A percentile compares a stretch with the other conserved stretches of the same genome.
phyloP scores from a whole-genome alignment of 345 rosid species.

The Combretum micranthum region DNA sequence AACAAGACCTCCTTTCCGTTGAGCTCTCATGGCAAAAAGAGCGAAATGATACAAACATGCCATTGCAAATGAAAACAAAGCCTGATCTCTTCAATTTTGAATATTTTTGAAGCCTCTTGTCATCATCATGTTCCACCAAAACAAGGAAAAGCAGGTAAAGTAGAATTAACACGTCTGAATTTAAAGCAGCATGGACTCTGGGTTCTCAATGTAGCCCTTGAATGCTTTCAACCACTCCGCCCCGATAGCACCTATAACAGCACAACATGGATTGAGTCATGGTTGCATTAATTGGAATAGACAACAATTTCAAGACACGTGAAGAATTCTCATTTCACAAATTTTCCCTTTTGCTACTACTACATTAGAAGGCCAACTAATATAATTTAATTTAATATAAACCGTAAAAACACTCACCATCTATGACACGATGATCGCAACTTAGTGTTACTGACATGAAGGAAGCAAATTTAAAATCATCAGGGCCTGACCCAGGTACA shows the following conservation, averaged over 20 bases:
- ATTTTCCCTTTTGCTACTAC: too few relatives aligned
- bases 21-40: too few relatives aligned
- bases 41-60: too few relatives aligned
- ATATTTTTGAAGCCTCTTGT: too few relatives aligned
- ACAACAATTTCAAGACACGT: too few relatives aligned
- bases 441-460: slow-evolving; percentile 84
- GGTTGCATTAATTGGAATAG: not conserved
- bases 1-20: too few relatives aligned
- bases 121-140: not conserved
- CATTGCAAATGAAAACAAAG: too few relatives aligned
- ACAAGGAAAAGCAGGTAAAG: not conserved
- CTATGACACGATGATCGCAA: slow-evolving; percentile 97
- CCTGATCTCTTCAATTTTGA: too few relatives aligned
- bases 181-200: slow-evolving; percentile 88
- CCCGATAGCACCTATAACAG: slow-evolving; percentile 66
- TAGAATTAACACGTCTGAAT: not conserved
- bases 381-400: too few relatives aligned
- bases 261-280: slow-evolving; percentile 4
- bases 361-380: too few relatives aligned
- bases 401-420: slow-evolving; percentile 37
- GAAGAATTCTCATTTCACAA: not conserved
- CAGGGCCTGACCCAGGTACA: slow-evolving; percentile 56
- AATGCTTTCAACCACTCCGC: slow-evolving; percentile 97
- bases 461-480: slow-evolving; percentile 65
- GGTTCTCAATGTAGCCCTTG: slow-evolving; percentile 86